phyloP scores from a whole-genome alignment of 345 rosid species.

The Lagerstroemia speciosa region DNA sequence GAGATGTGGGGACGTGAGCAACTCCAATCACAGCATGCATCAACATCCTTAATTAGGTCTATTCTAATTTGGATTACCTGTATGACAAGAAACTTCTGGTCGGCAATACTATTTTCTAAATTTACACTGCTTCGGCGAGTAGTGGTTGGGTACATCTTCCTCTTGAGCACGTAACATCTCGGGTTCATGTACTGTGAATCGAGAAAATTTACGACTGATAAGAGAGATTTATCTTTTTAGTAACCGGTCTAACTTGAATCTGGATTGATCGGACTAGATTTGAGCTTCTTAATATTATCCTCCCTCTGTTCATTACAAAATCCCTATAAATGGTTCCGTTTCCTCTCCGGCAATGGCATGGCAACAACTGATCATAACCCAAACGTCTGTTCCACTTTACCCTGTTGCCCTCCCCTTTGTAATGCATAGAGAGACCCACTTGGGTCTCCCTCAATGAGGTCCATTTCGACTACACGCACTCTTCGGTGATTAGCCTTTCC shows the following conservation, averaged over 20 bases:
- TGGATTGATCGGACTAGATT: too few relatives aligned
- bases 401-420: not conserved
- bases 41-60: not conserved
- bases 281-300: too few relatives aligned
- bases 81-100: slow-evolving; percentile 42
- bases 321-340: slow-evolving; percentile 1
- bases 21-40: slow-evolving; percentile 2
- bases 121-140: too few relatives aligned
- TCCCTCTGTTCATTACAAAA: too few relatives aligned
- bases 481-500: too few relatives aligned
- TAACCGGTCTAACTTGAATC: too few relatives aligned
- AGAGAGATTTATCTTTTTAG: too few relatives aligned
- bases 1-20: slow-evolving; percentile 3
- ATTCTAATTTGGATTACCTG: slow-evolving; percentile 8
- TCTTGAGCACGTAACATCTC: too few relatives aligned
- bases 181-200: too few relatives aligned
- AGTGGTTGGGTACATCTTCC: too few relatives aligned
- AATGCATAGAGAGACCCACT: slow-evolving; percentile 3
- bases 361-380: not conserved
- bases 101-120: slow-evolving; percentile 19
- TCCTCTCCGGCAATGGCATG: slow-evolving; percentile 11
- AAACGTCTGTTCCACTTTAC: not conserved
- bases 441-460: slow-evolving; percentile 5
- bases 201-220: too few relatives aligned
- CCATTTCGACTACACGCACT: too few relatives aligned